Base-by-base conservation (phyloP, 2,329 filamentous ascomycete genomes). In the Ceratocystis colombiana region DNA sequence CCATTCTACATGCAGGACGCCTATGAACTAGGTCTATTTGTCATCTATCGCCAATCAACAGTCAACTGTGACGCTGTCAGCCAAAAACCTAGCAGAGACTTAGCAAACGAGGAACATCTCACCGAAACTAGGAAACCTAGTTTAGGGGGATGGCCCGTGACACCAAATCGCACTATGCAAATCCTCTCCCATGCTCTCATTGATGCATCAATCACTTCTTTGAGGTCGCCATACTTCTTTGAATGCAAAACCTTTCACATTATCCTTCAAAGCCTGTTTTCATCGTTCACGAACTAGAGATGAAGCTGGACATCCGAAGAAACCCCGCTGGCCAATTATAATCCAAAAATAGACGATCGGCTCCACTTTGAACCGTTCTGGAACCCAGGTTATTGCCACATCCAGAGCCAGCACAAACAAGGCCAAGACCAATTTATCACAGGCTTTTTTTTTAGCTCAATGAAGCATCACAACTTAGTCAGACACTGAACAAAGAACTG, bases 271-370 rank as follows among this genome's bases (percentile, higher is more conserved):
- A 28, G 17, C 15, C 2, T n/a, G 22, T 46, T 17, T 41, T 15
- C 7, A 48, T 62, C 46, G 22, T 62, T 45, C 41, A n/a, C n/a
- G 61, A 33, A 8, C 20, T 37, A 59, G 59, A 41, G 59, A 66
- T 33, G 53, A 33, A 59, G 28, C 53, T 33, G 6, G 25, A 59
- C 20, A 48, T 8, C 64, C 65, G 59, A 57, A 25, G 45, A 57
- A 55, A 62, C 28, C 28, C 65, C 65, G 65, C n/a, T 22, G 57
- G 22, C 65, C 65, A 66, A 66, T 55, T 7, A 50, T 10, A 63
- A 12, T 44, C 33, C 22, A 28, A 22, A 28, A n/a, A 10, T 12
- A 33, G 7, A 28, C 8, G 5, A 1, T n/a, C n/a, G 20, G 22
- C 22, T 46, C 61, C 61, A 63, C 46, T 63, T 63, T 63, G 22